Evolutionary conservation across 495 filamentous ascomycete genomes (phyloP).

Genomic region (Podospora pseudopauciseta): DNA sequence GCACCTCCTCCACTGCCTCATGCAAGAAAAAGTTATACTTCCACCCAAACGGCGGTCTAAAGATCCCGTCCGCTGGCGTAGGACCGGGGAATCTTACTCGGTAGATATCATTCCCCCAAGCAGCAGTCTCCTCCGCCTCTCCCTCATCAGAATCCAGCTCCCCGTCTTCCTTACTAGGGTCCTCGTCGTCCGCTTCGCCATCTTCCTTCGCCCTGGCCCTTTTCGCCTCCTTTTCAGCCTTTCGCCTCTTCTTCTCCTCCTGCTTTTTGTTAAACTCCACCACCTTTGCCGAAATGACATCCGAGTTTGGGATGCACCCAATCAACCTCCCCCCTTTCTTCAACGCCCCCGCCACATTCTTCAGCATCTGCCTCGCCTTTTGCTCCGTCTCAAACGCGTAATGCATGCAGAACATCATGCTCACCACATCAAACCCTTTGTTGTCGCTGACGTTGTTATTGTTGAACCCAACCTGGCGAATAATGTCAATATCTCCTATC

Average conservation of each 20-base stretch:
- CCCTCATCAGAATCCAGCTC: conserved; percentile 44
- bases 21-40: conserved; percentile 94
- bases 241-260: conserved; percentile 50
- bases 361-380: conserved; percentile 86
- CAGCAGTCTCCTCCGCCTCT: conserved; percentile 53
- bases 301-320: conserved; percentile 89
- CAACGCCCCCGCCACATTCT: conserved; percentile 82
- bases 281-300: conserved; percentile 70
- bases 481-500: conserved; percentile 69
- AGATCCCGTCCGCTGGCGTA: conserved; percentile 75
- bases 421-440: conserved; percentile 91
- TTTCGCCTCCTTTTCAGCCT: conserved; percentile 18
- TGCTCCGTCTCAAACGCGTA: conserved; percentile 93
- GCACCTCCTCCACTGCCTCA: conserved; percentile 92
- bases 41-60: conserved; percentile 94
- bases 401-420: conserved; percentile 99
- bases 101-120: conserved; percentile 94
- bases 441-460: conserved; percentile 51
- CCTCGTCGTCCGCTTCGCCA: conserved; percentile 12
- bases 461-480: conserved; percentile 83
- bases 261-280: conserved; percentile 55
- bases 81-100: conserved; percentile 77
- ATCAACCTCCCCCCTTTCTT: conserved; percentile 94
- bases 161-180: conserved; percentile 39
- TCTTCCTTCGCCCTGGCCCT: conserved; percentile 23